Base-by-base conservation (phyloP, 805 yeast genomes). In the Candida arabinofermentans region DNA sequence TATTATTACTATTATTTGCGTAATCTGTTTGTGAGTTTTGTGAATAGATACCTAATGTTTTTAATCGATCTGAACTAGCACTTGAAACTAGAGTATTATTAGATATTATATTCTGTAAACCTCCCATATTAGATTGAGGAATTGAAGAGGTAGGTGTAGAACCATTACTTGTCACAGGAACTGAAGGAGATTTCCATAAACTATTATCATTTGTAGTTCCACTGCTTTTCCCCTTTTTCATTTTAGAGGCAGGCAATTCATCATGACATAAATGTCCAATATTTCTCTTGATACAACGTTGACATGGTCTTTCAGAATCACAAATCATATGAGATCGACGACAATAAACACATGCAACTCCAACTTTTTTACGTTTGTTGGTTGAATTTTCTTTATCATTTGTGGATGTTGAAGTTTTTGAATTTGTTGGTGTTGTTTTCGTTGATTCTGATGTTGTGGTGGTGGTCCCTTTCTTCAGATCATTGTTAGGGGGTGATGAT, bases 271-370 rank as follows among this genome's bases (percentile, higher is more conserved):
- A 64, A 62, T 89, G 96, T 3, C 93, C 90, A 36, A 90, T 91
- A 30, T 86, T 86, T 51, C 97, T 70, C 61, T 85, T 86, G 8
- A 90, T 71, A 63, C 98, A 90, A 33, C 96, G 70, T 38, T 80
- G 75, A 55, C 96, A 86, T 6, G 93, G 80, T 54, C 87, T 63
- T 16, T 77, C 67, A 32, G 81, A 83, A 60, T 89, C 96, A 65
- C 98, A 90, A 24, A 88, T 85, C 90, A 90, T 86, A 61, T 90
- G 98, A 0, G 96, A 86, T 41, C 98, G 70, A 30, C 96, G 76
- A 59, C 97, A 90, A 57, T 86, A 90, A 1, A 90, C 84, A 65
- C 98, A 90, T 0, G 98, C 95, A 37, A 73, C 67, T 17, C 69
- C 75, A 12, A 75, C 78, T 54, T 80, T 78, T 61, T 71, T 75